These are phyloP conservation scores for Phytophthora chlamydospora DNA, from an alignment of 352 stramenopile species.

Conservation along the genomic window DNA sequence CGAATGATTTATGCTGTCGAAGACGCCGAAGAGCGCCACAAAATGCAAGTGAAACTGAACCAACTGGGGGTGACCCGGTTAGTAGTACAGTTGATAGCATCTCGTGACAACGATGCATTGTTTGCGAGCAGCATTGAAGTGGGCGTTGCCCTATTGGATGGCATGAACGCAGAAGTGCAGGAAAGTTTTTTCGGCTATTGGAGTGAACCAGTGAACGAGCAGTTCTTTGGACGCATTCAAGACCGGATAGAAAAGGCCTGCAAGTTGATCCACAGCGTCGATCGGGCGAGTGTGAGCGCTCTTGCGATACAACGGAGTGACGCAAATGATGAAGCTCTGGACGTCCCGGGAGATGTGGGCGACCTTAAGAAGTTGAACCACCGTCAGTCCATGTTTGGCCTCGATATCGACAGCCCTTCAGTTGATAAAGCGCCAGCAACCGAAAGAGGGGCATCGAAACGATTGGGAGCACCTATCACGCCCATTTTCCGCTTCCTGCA, in stretches of 20 bases:
- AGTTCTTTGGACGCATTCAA: conserved; percentile 61
- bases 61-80: conserved; percentile 63
- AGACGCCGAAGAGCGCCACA: conserved; percentile 48
- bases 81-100: conserved; percentile 69
- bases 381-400: conserved; percentile 28
- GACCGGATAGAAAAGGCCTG: conserved; percentile 55
- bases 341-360: conserved; percentile 1
- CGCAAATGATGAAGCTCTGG: conserved; percentile 5
- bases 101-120: conserved; percentile 55
- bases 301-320: neutral
- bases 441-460: conserved; percentile 24
- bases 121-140: conserved; percentile 67
- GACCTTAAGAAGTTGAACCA: conserved; percentile 18
- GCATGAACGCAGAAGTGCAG: conserved; percentile 81
- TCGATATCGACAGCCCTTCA: conserved; percentile 12
- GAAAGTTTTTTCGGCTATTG: conserved; percentile 68
- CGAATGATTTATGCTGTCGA: conserved; percentile 76
- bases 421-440: conserved; percentile 1
- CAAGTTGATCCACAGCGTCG: conserved; percentile 46
- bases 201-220: conserved; percentile 34
- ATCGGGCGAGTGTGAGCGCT: conserved; percentile 27
- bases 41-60: conserved; percentile 77
- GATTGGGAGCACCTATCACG: conserved; percentile 36
- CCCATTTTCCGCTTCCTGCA: conserved; percentile 77
- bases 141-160: conserved; percentile 69